Evolutionary conservation across 805 yeast species (phyloP), one percentile per base, ranked within the genome.

Genomic region (Candida hispaniensis): DNA sequence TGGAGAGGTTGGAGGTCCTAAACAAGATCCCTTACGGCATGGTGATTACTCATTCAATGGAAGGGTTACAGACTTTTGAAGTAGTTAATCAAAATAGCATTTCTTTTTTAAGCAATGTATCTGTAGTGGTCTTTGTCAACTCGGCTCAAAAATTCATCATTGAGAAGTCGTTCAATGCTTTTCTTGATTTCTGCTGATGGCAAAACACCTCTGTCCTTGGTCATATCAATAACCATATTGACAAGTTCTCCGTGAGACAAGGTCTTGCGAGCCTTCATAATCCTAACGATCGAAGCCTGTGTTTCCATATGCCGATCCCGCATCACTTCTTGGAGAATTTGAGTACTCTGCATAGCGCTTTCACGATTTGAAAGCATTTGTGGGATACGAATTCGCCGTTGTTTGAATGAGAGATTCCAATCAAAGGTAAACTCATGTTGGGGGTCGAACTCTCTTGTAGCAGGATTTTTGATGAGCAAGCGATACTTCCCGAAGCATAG

Each of bases 1-100:
- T 1, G 98, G 98, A 3, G 98, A 91, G 58, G 66, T 78, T 14
- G 94, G 94, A 30, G 98, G 98, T 0, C 98, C 98, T 15, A 91
- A 91, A 51, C 97, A 91, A 56, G 96, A 91, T 51, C 98, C 98
- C 1, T 65, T 83, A 44, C 73, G 75, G 48, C 88, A 82, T 48
- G 85, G 85, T 11, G 97, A 86, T 49, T 91, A 93, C 72, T 77
- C 95, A 6, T 91, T 78, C 56, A 88, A 91, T 51, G 98, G 98
- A 0, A 71, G 97, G 52, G 95, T 83, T 18, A 88, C 97, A 2
- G 98, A 91, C 55, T 91, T 91, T 51, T 91, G 58, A 10, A 22
- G n/a, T n/a, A n/a, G n/a, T n/a, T n/a, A n/a, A n/a, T n/a, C n/a
- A n/a, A n/a, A n/a, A n/a, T n/a, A n/a, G n/a, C n/a, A n/a, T n/a